Base-by-base conservation (phyloP, 2,329 filamentous ascomycete species). In the Pseudogymnoascus sp. region DNA sequence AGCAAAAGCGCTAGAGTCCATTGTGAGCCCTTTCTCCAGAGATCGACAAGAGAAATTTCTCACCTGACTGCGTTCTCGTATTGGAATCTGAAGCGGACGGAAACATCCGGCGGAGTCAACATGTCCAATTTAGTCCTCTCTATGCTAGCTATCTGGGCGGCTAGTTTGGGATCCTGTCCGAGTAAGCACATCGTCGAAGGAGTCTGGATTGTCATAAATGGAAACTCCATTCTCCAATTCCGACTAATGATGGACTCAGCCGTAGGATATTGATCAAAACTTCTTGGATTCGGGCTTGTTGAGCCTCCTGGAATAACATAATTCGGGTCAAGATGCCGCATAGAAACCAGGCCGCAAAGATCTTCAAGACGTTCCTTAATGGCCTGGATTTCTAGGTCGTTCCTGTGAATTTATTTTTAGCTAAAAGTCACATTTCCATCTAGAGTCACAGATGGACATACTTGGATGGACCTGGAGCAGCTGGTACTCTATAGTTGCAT, bases 191-290 rank as follows among this genome's bases (percentile, higher is more conserved):
- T 64, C 35, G 58, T 65, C 23, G 62, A 64, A 21, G 63, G 63
- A 19, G 64, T 65, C 43, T 65, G 64, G 38, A 65, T 65, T 21
- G 62, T 64, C 64, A 65, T 64, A 38, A 65, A 65, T 10, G 64
- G 64, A 29, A 65, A 65, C 55, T 65, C 64, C 21, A 23, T 62
- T 39, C 64, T 62, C 64, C 64, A 65, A 58, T 62, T 59, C 14
- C 64, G 62, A 59, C 64, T 65, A 16, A 65, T 65, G 33, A 65
- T 65, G 14, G 62, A 64, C 37, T 65, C 64, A 62, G 63, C 62
- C 16, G 62, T 16, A 26, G 64, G 64, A 58, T 65, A 65, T 8
- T 62, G 49, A 60, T 41, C 49, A 16, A 60, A 45, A 45, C 35
- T 10, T 33, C 43, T 23, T 26, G 33, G 33, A 58, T 63, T 23